A percentile compares a stretch with the other conserved stretches of the same genome.
These are phyloP conservation scores for Neofusicoccum cordaticola DNA, from an alignment of 2,329 filamentous ascomycete genomes.

Conservation along the genomic window DNA sequence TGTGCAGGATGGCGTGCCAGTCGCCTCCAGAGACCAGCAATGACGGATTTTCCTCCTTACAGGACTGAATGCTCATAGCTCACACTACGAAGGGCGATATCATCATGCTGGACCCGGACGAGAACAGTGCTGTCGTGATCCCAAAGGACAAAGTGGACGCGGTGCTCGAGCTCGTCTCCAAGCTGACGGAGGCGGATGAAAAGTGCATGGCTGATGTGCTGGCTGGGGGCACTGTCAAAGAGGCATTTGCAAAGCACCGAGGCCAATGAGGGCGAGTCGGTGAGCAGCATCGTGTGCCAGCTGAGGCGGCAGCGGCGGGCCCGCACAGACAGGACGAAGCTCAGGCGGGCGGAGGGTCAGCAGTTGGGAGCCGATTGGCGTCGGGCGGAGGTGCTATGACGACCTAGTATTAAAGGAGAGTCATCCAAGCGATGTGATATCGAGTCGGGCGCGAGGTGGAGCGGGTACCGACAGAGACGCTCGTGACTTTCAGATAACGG, in stretches of 20 bases:
- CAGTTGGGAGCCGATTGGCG: background rate
- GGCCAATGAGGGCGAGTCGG: conserved; percentile 3
- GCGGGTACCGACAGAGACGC: background rate
- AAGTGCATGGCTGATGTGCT: conserved; percentile 57
- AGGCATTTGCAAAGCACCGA: conserved; percentile 62
- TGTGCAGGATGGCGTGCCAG: no score
- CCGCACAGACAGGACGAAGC: background rate
- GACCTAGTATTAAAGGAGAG: conserved; percentile 7
- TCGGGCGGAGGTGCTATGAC: conserved; percentile 2
- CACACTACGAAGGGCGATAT: conserved; percentile 56
- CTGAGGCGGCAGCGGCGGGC: background rate
- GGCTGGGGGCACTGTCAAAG: conserved; percentile 59
- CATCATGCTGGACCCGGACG: conserved; percentile 66
- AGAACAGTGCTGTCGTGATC: conserved; percentile 65
- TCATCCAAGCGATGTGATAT: conserved; percentile 4
- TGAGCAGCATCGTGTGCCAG: background rate
- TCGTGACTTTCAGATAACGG: conserved; percentile 1
- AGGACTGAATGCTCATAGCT: background rate
- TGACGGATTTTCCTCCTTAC: no score
- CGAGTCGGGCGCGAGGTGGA: conserved; percentile 10
- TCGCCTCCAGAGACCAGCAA: no score
- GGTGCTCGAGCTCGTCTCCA: conserved; percentile 60
- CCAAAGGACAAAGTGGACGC: conserved; percentile 59
- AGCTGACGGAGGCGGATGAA: conserved; percentile 42
- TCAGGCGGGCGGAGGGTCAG: background rate